phyloP scores from a whole-genome alignment of 2,329 filamentous ascomycete species.

The Trichoderma sp. region DNA sequence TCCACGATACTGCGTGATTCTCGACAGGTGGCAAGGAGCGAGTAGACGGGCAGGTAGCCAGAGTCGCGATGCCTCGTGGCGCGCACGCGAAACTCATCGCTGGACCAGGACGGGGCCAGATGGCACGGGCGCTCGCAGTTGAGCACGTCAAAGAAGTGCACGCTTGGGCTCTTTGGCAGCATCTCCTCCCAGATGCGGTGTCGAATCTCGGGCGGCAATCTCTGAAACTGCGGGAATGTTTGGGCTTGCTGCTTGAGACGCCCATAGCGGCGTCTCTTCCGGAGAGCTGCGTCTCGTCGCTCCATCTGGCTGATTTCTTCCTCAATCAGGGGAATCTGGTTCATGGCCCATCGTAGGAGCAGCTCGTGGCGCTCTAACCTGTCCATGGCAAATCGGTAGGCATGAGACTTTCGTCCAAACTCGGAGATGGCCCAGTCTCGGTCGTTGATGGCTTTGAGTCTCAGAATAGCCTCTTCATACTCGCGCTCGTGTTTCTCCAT shows the following conservation, averaged over 20 bases:
- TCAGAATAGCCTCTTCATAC: background rate
- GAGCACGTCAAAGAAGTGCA: conserved; percentile 26
- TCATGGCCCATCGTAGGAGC: conserved; percentile 32
- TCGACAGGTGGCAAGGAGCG: conserved; percentile 14
- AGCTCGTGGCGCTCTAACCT: conserved; percentile 30
- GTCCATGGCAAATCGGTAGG: conserved; percentile 27
- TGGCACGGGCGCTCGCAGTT: conserved; percentile 21
- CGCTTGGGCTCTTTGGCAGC: conserved; percentile 17
- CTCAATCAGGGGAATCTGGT: conserved; percentile 32
- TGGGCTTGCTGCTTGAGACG: too few relatives aligned
- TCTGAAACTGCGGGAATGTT: conserved; percentile 15
- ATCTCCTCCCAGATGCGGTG: conserved; percentile 21
- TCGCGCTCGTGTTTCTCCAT: conserved; percentile 10
- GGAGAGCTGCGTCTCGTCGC: background rate
- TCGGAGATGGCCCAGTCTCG: background rate
- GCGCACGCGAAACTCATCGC: conserved; percentile 23
- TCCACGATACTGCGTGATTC: conserved; percentile 4
- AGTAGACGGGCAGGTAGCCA: conserved; percentile 22
- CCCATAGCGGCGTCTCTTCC: too few relatives aligned
- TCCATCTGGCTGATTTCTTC: conserved; percentile 26
- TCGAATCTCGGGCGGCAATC: conserved; percentile 23
- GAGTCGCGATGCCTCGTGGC: conserved; percentile 22
- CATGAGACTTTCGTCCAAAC: conserved; percentile 20
- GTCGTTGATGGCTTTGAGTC: background rate
- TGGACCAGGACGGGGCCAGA: conserved; percentile 22